phyloP scores from a whole-genome alignment of 495 filamentous ascomycete genomes.

The Penicillium salamii region DNA sequence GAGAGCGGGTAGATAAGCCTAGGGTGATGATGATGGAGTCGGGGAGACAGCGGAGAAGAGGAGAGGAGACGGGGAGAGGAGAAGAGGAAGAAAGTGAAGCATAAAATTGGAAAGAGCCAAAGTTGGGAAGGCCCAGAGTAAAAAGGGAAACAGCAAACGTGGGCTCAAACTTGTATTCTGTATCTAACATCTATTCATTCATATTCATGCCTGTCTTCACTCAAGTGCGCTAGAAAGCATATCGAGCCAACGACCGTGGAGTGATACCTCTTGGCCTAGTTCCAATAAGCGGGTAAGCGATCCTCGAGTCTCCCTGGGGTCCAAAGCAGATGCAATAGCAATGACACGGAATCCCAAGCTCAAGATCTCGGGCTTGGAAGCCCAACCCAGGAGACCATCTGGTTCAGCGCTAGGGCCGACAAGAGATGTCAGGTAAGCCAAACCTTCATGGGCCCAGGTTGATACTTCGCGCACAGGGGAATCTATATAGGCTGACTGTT shows the following conservation, averaged over 20 bases:
- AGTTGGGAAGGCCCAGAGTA: not conserved
- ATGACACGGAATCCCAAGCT: conserved; percentile 60
- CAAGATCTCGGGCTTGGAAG: conserved; percentile 68
- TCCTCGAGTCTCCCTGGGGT: conserved; percentile 35
- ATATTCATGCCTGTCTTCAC: not conserved
- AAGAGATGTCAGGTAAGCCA: conserved; percentile 41
- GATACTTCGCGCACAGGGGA: conserved; percentile 27
- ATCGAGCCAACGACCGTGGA: conserved; percentile 22
- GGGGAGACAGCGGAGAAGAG: not conserved
- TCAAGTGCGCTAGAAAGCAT: conserved; percentile 10
- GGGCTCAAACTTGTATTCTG: not conserved
- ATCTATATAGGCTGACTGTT: conserved; percentile 19
- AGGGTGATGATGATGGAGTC: not conserved
- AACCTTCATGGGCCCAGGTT: conserved; percentile 57
- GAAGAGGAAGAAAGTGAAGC: not conserved
- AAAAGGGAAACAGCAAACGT: not conserved
- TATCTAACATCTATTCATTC: not conserved
- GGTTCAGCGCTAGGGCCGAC: conserved; percentile 20
- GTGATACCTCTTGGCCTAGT: not conserved
- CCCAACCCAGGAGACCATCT: conserved; percentile 73
- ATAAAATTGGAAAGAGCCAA: too few relatives aligned
- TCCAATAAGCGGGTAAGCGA: not conserved
- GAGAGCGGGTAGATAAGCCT: not conserved
- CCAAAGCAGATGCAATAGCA: conserved; percentile 38
- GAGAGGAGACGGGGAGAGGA: not conserved